A percentile compares a stretch with the other conserved stretches of the same genome.
Evolutionary conservation across 1,139 yeast species (phyloP).

Genomic region (Geotrichum klebahnii): DNA sequence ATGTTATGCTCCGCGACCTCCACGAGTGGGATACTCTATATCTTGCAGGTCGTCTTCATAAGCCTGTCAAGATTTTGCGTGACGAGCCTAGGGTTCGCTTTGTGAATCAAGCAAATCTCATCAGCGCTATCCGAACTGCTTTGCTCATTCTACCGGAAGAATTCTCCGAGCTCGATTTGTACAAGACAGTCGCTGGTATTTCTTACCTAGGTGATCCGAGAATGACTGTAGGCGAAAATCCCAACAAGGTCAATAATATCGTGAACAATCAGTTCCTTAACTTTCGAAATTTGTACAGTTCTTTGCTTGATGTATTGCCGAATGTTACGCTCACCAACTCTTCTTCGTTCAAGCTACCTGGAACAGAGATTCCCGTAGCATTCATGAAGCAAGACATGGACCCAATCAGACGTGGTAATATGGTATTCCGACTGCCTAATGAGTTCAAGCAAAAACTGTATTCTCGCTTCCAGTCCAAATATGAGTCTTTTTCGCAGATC

Average conservation of each 20-base stretch:
- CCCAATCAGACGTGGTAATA: slow-evolving; percentile 38
- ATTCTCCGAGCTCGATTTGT: slow-evolving; percentile 63
- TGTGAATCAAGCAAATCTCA: slow-evolving; percentile 70
- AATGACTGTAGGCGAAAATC: slow-evolving; percentile 84
- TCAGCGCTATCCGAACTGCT: slow-evolving; percentile 75
- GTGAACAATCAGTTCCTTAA: slow-evolving; percentile 68
- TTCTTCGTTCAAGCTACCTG: slow-evolving; percentile 23
- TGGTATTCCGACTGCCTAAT: slow-evolving; percentile 48
- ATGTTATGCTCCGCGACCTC: slow-evolving; percentile 60
- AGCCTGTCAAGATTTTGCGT: slow-evolving; percentile 77
- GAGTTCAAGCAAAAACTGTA: slow-evolving; percentile 51
- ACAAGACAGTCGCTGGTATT: slow-evolving; percentile 69
- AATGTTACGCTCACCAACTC: slow-evolving; percentile 32
- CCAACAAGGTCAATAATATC: slow-evolving; percentile 79
- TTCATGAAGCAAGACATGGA: slow-evolving; percentile 40
- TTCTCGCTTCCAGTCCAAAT: slow-evolving; percentile 41
- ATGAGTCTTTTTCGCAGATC: slow-evolving; percentile 18
- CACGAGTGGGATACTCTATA: slow-evolving; percentile 81
- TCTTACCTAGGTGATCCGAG: slow-evolving; percentile 91
- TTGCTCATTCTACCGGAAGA: slow-evolving; percentile 51
- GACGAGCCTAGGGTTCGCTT: slow-evolving; percentile 59
- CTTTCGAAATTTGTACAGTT: slow-evolving; percentile 68
- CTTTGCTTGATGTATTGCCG: slow-evolving; percentile 52
- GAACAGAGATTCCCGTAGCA: slow-evolving; percentile 31
- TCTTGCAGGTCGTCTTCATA: slow-evolving; percentile 88